Evolutionary conservation across 805 yeast species (phyloP).

Genomic region (Candida berthetii): DNA sequence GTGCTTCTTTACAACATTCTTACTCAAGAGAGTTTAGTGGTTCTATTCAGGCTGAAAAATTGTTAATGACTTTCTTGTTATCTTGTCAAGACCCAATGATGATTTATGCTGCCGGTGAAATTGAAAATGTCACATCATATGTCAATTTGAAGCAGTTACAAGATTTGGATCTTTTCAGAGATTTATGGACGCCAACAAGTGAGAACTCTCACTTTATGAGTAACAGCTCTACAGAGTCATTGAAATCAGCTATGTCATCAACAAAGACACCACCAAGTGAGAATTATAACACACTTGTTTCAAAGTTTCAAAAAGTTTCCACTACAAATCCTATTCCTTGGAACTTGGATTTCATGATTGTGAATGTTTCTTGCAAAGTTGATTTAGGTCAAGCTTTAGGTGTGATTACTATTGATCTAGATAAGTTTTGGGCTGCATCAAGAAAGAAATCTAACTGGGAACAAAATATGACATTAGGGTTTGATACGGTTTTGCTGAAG

Average conservation of each 20-base stretch:
- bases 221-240: slow-evolving; percentile 2
- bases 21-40: slow-evolving; percentile 90
- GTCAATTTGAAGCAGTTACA: slow-evolving; percentile 81
- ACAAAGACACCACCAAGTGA: slow-evolving; percentile 4
- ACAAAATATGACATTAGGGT: slow-evolving; percentile 60
- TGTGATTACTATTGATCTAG: slow-evolving; percentile 44
- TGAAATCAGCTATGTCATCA: slow-evolving; percentile 17
- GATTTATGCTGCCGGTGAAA: slow-evolving; percentile 41
- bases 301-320: slow-evolving; percentile 49
- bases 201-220: slow-evolving; percentile 1
- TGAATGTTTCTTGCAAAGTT: slow-evolving; percentile 46
- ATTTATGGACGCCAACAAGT: slow-evolving; percentile 65
- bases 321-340: slow-evolving; percentile 69
- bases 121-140: slow-evolving; percentile 53
- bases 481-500: slow-evolving; percentile 41
- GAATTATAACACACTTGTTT: slow-evolving; percentile 22
- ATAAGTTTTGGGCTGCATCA: slow-evolving; percentile 62
- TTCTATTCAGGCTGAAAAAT: slow-evolving; percentile 41
- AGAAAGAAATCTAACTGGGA: slow-evolving; percentile 64
- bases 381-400: slow-evolving; percentile 88
- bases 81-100: slow-evolving; percentile 34
- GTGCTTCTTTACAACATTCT: slow-evolving; percentile 79
- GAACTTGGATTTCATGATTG: slow-evolving; percentile 53
- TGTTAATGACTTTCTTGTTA: slow-evolving; percentile 43
- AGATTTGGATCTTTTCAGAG: slow-evolving; percentile 75